phyloP scores from a whole-genome alignment of 106 monocot species.

The Cymbidium sinense region DNA sequence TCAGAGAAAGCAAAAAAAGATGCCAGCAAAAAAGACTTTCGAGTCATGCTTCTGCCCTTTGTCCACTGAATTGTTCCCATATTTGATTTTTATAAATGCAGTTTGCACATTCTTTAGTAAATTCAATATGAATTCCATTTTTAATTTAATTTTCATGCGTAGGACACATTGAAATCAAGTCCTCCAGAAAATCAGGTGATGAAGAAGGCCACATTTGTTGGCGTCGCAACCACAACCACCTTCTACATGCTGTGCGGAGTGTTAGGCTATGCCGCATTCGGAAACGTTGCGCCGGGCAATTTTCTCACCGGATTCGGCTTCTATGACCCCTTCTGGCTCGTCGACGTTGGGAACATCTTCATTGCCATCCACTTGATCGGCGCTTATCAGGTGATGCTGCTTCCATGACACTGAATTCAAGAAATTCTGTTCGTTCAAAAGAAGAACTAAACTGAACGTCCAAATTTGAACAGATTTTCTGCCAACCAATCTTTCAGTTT shows the following conservation, averaged over 20 bases:
- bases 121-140: no score
- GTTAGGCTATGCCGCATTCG: conserved; percentile 88
- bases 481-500: conserved; percentile 29
- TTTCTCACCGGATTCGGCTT: conserved; percentile 93
- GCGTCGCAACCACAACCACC: conserved; percentile 56
- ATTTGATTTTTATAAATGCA: no score
- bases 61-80: neutral
- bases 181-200: conserved; percentile 72
- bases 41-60: neutral
- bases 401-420: neutral
- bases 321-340: conserved; percentile 85
- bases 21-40: no score
- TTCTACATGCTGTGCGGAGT: conserved; percentile 93
- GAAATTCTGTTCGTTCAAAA: neutral
- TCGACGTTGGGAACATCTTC: conserved; percentile 57
- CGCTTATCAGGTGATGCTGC: conserved; percentile 70
- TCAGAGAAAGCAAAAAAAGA: no score
- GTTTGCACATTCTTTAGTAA: no score
- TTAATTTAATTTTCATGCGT: neutral
- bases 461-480: conserved; percentile 19
- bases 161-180: conserved; percentile 67
- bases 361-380: conserved; percentile 82
- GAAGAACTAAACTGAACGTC: neutral
- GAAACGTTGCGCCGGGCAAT: conserved; percentile 76
- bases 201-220: conserved; percentile 59